Evolutionary conservation across 768 basidiomycete genomes (phyloP), one percentile per base, ranked within the genome.

Genomic region (Collybia sp.): DNA sequence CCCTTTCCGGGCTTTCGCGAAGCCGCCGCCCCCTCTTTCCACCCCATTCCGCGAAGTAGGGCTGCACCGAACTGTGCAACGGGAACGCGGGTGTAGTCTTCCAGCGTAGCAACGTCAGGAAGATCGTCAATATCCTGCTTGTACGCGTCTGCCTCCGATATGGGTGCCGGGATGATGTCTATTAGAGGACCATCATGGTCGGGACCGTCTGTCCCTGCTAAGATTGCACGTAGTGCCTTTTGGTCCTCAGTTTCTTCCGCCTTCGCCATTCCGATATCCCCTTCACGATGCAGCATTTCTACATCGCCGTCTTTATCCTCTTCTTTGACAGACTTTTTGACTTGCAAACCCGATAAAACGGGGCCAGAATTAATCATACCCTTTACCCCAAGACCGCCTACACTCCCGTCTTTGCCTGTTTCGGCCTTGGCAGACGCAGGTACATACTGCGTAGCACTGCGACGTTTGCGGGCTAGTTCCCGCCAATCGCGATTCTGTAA

Each of bases 41-140:
- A 97, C 2, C 94, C 94, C 96, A 98, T 98, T 0, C 95, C 95
- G 38, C 93, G 79, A 3, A 96, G 72, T 55, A 98, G 77, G 6
- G 96, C 96, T 4, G 88, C 83, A 5, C 96, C 95, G 53, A 98
- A 99, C 46, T 90, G 86, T 5, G 87, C 84, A 12, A 99, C 84
- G 0, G 96, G 96, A 0, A 97, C 81, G 15, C 92, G 85, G 31
- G 80, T 80, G 59, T 98, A 99, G 63, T 94, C 95, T 0, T 88
- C 83, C 13, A 88, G 65, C 0, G 88, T 82, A 1, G 93, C 82
- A 43, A 65, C 63, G 6, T 88, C 86, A 0, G 91, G 91, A 5
- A 95, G 77, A 12, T 83, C 83, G 13, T 73, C 74, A 3, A 98
- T 76, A 58, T 97, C 95, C 62, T 91, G 83, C 47, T 79, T 79